Evolutionary conservation across 805 yeast species (phyloP).

Genomic region (Pichia insulana): DNA sequence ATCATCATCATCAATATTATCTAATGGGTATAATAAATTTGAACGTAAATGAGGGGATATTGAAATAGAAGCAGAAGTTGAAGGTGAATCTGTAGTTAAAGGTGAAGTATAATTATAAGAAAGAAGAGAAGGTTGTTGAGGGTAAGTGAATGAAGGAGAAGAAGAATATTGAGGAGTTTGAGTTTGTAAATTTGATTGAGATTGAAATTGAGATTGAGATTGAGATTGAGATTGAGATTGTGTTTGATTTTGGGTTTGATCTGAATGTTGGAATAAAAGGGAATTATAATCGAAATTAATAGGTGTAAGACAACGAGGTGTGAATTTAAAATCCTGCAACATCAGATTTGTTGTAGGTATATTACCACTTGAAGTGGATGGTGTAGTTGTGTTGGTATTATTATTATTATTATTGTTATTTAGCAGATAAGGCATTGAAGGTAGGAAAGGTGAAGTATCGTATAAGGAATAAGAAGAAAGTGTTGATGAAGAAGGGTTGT

Average conservation of each 20-base stretch:
- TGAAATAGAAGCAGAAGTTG: slow-evolving; percentile 2
- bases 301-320: slow-evolving; percentile 3
- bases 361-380: not conserved
- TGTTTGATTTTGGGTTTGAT: too few relatives aligned
- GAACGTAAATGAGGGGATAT: slow-evolving; percentile 3
- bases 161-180: not conserved
- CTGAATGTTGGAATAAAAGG: not conserved
- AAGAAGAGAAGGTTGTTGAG: not conserved
- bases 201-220: too few relatives aligned
- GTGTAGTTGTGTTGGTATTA: too few relatives aligned
- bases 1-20: not conserved
- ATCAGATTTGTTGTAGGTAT: not conserved
- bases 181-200: too few relatives aligned
- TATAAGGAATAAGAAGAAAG: too few relatives aligned
- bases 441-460: too few relatives aligned
- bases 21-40: not conserved
- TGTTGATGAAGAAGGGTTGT: too few relatives aligned
- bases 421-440: too few relatives aligned
- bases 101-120: not conserved
- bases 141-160: not conserved
- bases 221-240: too few relatives aligned
- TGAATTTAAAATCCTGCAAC: not conserved
- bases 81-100: too few relatives aligned
- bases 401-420: too few relatives aligned
- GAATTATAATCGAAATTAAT: not conserved